Evolutionary conservation across 2,329 filamentous ascomycete genomes (phyloP), one percentile per base, ranked within the genome.

Genomic region (Pestalotiopsis sp.): DNA sequence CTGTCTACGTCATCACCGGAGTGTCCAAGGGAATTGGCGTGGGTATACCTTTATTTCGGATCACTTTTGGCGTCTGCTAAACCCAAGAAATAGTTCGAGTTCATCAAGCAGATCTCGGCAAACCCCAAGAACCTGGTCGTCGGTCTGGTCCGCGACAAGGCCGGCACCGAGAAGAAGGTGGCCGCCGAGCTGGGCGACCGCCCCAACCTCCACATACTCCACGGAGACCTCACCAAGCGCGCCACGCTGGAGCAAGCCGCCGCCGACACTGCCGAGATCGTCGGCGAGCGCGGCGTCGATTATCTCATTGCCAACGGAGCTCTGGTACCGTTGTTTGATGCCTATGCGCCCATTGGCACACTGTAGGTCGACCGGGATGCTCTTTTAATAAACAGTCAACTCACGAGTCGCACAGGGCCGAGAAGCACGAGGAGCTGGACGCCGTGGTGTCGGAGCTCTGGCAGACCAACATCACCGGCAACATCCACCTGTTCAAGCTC

Each of bases 401-500:
- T 7, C 0, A 7, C 45, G 20, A 17, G 12, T 66, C 31, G 20
- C 14, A 45, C 3, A 41, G 59, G 36, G 59, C 25, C 6, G 59
- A 9, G 31, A 36, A 36, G 31, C 31, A 7, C 31, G 7, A 36
- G 31, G 31, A 36, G 2, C 31, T 36, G 6, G 31, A 36, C 1
- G 31, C 31, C 7, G 31, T 36, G 6, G 31, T 36, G 7, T 36
- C 31, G 6, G 31, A 36, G 31, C 31, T 36, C 31, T 36, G 7
- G 31, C 31, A 36, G 31, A 36, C 31, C 71, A 90, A 90, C 68
- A 82, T 86, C 4, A 63, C 87, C 5, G 86, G 82, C 57, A 82
- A 84, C 61, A 78, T 88, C 67, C 80, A 87, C 70, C 79, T 87
- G 2, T 82, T 86, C 74, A 85, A 86, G 70, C 73, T 83, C 2